These are phyloP conservation scores for Inonotus hispidus DNA, from an alignment of 1,284 basidiomycete genomes.

Conservation along the genomic window DNA sequence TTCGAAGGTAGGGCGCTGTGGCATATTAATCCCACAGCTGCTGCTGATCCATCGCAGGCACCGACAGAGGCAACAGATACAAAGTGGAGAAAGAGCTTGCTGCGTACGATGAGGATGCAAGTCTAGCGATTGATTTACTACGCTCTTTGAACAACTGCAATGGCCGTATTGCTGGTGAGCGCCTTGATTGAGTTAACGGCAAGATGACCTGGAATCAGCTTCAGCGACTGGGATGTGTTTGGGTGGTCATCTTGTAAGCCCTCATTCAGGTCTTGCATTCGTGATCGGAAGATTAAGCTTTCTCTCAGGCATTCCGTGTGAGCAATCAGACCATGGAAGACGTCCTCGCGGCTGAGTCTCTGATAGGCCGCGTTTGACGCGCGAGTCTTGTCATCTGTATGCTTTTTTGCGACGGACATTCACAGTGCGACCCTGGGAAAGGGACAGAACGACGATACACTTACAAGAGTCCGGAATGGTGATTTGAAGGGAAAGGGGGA, in stretches of 20 bases:
- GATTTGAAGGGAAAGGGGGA: constrained; percentile 77
- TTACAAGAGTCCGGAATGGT: constrained; percentile 65
- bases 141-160: constrained; percentile 74
- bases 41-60: constrained; percentile 35
- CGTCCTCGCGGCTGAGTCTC: neutral
- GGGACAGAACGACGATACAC: constrained; percentile 75
- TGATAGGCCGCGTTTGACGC: constrained; percentile 77
- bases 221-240: constrained; percentile 82
- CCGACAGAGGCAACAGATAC: constrained; percentile 84
- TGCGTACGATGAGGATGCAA: constrained; percentile 86
- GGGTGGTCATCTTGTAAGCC: constrained; percentile 71
- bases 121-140: constrained; percentile 70
- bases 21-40: neutral
- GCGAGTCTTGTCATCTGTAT: constrained; percentile 79
- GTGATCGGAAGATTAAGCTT: neutral
- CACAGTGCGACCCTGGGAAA: constrained; percentile 83
- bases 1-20: constrained; percentile 50
- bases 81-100: constrained; percentile 86
- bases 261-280: constrained; percentile 6
- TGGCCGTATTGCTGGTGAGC: constrained; percentile 77
- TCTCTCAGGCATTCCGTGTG: constrained; percentile 51
- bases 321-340: constrained; percentile 19
- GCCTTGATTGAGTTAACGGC: neutral
- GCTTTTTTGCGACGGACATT: constrained; percentile 92
- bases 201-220: neutral